Evolutionary conservation across 1,284 basidiomycete species (phyloP), one percentile per base, ranked within the genome.

Genomic region (Butyriboletus appendiculatus): DNA sequence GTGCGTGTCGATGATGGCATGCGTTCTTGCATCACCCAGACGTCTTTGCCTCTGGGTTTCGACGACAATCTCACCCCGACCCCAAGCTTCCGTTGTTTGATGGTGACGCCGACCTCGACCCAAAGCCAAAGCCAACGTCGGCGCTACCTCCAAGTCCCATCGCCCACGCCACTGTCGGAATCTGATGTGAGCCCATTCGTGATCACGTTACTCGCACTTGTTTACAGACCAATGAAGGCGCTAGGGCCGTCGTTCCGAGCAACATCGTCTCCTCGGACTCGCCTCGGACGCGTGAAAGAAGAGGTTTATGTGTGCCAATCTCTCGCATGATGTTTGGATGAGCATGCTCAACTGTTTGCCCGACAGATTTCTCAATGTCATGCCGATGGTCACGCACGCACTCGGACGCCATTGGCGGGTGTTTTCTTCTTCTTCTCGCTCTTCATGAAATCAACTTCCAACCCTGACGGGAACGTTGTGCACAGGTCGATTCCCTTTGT

Each of bases 71-170:
- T 32, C 10, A 45, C 41, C n/a, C 45, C 53, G 1, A 15, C 35
- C 28, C 41, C 30, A 32, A 3, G 30, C 1, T 32, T 9, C 3
- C 18, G 33, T 32, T 50, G 30, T 24, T 20, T 16, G 20, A 32
- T 20, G 22, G 18, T n/a, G 37, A 59, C 53, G n/a, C 45, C 57
- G 5, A 22, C 22, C 3, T 16, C 57, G 24, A 26, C 18, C 35
- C 24, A 34, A 20, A 43, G 3, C 8, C 45, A 43, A 14, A 26
- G 37, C 18, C n/a, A n/a, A n/a, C 11, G 52, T 32, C 46, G 42
- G 22, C 35, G 42, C 1, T 60, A 59, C n/a, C 65, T 64, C 40
- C 56, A 54, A 38, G 59, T 60, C 14, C 59, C 63, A 3, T 66
- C 56, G 6, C 55, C 65, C 11, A 6, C 43, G 8, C 30, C 53